phyloP scores from a whole-genome alignment of 1,139 yeast species.

The Kluyveromyces sp. region DNA sequence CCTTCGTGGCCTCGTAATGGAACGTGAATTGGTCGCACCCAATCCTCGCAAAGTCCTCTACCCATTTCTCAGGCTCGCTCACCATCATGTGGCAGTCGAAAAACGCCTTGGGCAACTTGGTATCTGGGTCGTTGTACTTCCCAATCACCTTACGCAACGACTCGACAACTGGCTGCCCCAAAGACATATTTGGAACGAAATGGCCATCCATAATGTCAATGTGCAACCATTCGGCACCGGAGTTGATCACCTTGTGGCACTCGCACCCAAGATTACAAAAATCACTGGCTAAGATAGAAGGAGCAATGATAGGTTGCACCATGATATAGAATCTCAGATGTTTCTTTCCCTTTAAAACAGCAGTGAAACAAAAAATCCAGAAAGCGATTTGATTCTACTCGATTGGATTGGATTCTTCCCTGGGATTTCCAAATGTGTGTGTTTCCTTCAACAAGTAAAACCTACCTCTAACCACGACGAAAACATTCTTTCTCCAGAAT shows the following conservation, averaged over 20 bases:
- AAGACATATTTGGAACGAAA: slow-evolving; percentile 91
- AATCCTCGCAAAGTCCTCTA: slow-evolving; percentile 81
- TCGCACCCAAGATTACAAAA: slow-evolving; percentile 84
- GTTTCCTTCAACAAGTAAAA: too few relatives aligned
- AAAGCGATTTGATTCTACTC: too few relatives aligned
- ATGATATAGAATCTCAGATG: slow-evolving; percentile 27
- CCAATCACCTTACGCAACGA: slow-evolving; percentile 77
- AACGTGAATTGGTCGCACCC: slow-evolving; percentile 97
- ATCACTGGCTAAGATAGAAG: slow-evolving; percentile 91
- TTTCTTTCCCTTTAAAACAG: too few relatives aligned
- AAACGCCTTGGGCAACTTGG: slow-evolving; percentile 43
- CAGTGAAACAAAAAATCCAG: too few relatives aligned
- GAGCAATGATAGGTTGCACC: slow-evolving; percentile 87
- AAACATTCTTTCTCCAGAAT: too few relatives aligned
- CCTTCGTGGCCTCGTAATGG: slow-evolving; percentile 88
- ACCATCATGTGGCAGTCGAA: slow-evolving; percentile 99
- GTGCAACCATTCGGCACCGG: slow-evolving; percentile 92
- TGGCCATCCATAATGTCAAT: slow-evolving; percentile 98
- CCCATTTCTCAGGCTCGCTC: slow-evolving; percentile 90
- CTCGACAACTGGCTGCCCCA: slow-evolving; percentile 85
- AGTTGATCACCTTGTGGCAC: slow-evolving; percentile 69
- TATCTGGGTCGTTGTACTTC: slow-evolving; percentile 36
- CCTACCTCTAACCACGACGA: too few relatives aligned
- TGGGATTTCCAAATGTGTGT: too few relatives aligned
- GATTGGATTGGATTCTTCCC: too few relatives aligned